Evolutionary conservation across 2,329 filamentous ascomycete species (phyloP).

Genomic region (Cryphonectria radicalis): DNA sequence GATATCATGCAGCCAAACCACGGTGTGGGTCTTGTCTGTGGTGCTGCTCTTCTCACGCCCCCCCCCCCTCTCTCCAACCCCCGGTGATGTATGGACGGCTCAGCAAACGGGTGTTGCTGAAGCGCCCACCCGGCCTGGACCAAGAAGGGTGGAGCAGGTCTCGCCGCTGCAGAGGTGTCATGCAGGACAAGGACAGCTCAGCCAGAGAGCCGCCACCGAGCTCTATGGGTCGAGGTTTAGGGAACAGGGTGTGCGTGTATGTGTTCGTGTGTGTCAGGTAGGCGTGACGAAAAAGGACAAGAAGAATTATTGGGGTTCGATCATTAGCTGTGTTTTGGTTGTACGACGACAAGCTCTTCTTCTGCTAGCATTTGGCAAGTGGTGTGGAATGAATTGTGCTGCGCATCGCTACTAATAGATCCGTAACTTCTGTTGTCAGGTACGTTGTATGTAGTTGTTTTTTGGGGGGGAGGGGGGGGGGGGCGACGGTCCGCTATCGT

Average conservation of each 20-base stretch:
- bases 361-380: background rate
- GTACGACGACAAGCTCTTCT: background rate
- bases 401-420: background rate
- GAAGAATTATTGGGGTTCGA: background rate
- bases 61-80: background rate
- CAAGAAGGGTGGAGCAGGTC: background rate
- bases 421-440: background rate
- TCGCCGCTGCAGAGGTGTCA: background rate
- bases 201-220: background rate
- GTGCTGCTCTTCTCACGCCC: background rate
- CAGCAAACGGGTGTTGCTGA: background rate
- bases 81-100: background rate
- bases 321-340: background rate
- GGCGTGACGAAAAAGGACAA: background rate
- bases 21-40: constrained; percentile 1
- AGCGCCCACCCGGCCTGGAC: background rate
- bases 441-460: background rate
- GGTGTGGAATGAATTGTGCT: background rate
- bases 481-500: background rate
- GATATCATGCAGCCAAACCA: constrained; percentile 23
- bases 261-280: background rate
- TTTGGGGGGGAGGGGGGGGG: background rate
- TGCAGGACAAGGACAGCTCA: constrained; percentile 4
- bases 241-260: background rate
- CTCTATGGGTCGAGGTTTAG: background rate